These are phyloP conservation scores for Fistulifera solaris DNA, from an alignment of 108 stramenopile species.

Conservation along the genomic window DNA sequence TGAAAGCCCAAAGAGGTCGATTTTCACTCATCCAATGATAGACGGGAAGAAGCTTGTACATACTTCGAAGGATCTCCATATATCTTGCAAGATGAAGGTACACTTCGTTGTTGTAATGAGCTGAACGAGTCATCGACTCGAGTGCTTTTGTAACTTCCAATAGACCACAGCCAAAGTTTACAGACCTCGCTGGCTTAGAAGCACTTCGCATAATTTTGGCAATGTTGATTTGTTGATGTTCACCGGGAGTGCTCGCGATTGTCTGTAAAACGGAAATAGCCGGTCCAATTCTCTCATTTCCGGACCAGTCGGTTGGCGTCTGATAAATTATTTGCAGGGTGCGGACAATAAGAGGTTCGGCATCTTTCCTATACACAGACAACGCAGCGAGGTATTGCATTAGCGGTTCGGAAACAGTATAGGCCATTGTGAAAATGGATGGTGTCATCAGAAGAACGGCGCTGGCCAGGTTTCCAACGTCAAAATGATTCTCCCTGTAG, in stretches of 20 bases:
- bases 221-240: conserved; percentile 49
- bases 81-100: conserved; percentile 44
- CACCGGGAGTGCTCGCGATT: conserved; percentile 53
- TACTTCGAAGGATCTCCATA: conserved; percentile 39
- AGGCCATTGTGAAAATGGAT: conserved; percentile 15
- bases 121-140: conserved; percentile 13
- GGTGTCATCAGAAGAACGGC: conserved; percentile 22
- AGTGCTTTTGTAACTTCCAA: conserved; percentile 29
- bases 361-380: conserved; percentile 20
- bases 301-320: conserved; percentile 36
- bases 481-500: conserved; percentile 13
- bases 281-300: conserved; percentile 28
- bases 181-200: conserved; percentile 7
- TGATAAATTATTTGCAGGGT: conserved; percentile 35
- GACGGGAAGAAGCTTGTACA: conserved; percentile 38
- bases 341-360: conserved; percentile 26
- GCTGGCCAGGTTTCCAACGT: conserved; percentile 33
- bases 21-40: conserved; percentile 63
- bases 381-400: conserved; percentile 60
- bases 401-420: conserved; percentile 29
- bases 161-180: conserved; percentile 39
- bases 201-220: conserved; percentile 39
- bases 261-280: conserved; percentile 32
- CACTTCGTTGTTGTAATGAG: conserved; percentile 28
- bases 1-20: conserved; percentile 43